Evolutionary conservation across 495 filamentous ascomycete species (phyloP).

Genomic region (Emericellopsis terricola): DNA sequence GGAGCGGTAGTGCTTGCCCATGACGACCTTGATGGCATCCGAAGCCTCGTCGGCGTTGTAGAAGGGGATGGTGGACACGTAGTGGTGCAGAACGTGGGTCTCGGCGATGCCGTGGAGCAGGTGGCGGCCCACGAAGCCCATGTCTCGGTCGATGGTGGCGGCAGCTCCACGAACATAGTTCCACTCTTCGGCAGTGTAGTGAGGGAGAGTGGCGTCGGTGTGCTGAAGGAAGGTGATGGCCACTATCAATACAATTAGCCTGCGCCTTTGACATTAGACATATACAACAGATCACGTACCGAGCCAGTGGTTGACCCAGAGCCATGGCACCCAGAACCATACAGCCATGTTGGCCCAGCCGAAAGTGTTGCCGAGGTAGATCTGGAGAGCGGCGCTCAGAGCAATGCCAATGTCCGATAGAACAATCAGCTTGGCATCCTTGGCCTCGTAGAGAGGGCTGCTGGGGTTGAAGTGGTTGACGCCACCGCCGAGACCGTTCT

Average conservation of each 20-base stretch:
- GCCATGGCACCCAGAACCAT: slow-evolving; percentile 88
- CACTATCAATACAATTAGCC: slow-evolving; percentile 22
- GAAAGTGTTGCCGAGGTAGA: slow-evolving; percentile 49
- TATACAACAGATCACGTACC: slow-evolving; percentile 41
- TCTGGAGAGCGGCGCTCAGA: slow-evolving; percentile 30
- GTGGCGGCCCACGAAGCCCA: slow-evolving; percentile 73
- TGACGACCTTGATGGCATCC: slow-evolving; percentile 64
- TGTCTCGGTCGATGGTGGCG: slow-evolving; percentile 75
- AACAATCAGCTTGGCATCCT: slow-evolving; percentile 66
- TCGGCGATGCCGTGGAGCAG: slow-evolving; percentile 86
- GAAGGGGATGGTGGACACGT: slow-evolving; percentile 71
- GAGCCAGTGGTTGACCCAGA: slow-evolving; percentile 98
- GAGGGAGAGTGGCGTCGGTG: slow-evolving; percentile 71
- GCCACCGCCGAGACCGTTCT: slow-evolving; percentile 57
- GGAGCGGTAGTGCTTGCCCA: slow-evolving; percentile 65
- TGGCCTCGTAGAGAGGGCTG: slow-evolving; percentile 81
- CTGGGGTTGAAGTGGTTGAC: slow-evolving; percentile 89
- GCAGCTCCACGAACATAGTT: slow-evolving; percentile 74
- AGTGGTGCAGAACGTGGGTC: slow-evolving; percentile 83
- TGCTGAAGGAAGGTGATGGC: slow-evolving; percentile 84
- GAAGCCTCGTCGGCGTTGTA: slow-evolving; percentile 83
- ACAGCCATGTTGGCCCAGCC: slow-evolving; percentile 75
- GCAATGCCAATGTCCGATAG: slow-evolving; percentile 69
- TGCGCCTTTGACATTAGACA: background rate
- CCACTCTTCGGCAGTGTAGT: slow-evolving; percentile 62